Evolutionary conservation across 768 basidiomycete genomes (phyloP).

Genomic region (Mycena chlorophos): DNA sequence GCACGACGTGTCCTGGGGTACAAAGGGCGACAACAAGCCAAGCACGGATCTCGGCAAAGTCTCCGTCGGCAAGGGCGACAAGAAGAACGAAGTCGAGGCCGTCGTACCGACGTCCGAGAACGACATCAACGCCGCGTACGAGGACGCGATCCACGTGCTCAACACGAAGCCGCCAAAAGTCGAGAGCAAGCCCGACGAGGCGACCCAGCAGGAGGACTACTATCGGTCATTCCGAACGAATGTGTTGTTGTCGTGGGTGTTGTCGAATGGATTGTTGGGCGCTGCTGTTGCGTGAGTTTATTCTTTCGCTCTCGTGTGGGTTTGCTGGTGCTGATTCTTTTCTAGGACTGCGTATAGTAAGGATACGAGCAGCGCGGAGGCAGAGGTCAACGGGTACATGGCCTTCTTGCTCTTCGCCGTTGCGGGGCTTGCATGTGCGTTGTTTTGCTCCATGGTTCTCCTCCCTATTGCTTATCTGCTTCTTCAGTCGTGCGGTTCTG

Average conservation of each 20-base stretch:
- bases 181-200: constrained; percentile 59
- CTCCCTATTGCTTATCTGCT: background rate
- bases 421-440: constrained; percentile 82
- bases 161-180: constrained; percentile 75
- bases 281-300: constrained; percentile 68
- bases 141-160: constrained; percentile 85
- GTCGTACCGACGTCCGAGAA: constrained; percentile 82
- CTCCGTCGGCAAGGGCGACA: constrained; percentile 49
- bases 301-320: background rate
- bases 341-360: constrained; percentile 49
- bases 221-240: constrained; percentile 90
- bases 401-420: constrained; percentile 87
- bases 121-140: constrained; percentile 87
- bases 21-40: constrained; percentile 90
- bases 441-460: constrained; percentile 3
- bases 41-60: constrained; percentile 85
- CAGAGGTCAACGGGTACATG: constrained; percentile 83
- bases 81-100: constrained; percentile 85
- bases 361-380: constrained; percentile 47
- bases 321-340: constrained; percentile 1
- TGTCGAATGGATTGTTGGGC: constrained; percentile 79
- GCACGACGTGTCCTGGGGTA: constrained; percentile 94
- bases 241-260: constrained; percentile 77
- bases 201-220: constrained; percentile 79
- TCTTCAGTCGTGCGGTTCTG: constrained; percentile 76